Evolutionary conservation across 306 rosid species (phyloP), one percentile per base, ranked within the genome.

Genomic region (Biancaea sappan): DNA sequence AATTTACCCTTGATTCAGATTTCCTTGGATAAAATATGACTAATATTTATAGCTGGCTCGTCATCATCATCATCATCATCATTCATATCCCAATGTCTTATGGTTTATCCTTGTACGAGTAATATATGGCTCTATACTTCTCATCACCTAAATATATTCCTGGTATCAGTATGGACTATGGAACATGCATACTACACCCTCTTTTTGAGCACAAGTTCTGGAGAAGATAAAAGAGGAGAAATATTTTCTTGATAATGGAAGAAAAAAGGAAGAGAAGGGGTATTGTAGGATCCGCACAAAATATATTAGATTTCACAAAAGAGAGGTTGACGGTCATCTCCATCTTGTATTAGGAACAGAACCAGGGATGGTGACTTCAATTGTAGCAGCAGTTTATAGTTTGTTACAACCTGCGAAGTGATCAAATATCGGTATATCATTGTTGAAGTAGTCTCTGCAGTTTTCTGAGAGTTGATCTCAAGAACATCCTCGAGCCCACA

Each of bases 221-320:
- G 86, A 87, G 77, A 90, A 77, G 77, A 90, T 93, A 84, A 88
- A 90, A 56, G 95, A 90, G 98, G 98, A 80, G 98, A 93, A 85
- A 93, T 90, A 97, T 93, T 93, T 83, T 81, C 95, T 58, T 77
- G 88, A 95, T 95, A 43, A 90, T 93, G 98, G 97, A 93, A 82
- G 98, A 97, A 43, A 93, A 89, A 76, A 89, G 88, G 77, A 93
- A 97, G 87, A 95, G 97, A 80, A 93, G 90, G 98, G 97, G 98
- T 0, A 76, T 88, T 21, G 96, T 93, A 14, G 98, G 98, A 40
- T 93, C 98, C 77, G 90, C 96, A 37, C 89, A 88, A 69, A 93
- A 88, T 77, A 93, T 93, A 56, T 78, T 93, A 79, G 96, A 93
- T 80, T 93, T 93, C 78, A 93, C 88, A 69, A 90, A 83, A 65